A percentile compares a stretch with the other conserved stretches of the same genome.
These are phyloP conservation scores for Crithidia fasciculata DNA, from an alignment of 208 protist species.

Conservation along the genomic window DNA sequence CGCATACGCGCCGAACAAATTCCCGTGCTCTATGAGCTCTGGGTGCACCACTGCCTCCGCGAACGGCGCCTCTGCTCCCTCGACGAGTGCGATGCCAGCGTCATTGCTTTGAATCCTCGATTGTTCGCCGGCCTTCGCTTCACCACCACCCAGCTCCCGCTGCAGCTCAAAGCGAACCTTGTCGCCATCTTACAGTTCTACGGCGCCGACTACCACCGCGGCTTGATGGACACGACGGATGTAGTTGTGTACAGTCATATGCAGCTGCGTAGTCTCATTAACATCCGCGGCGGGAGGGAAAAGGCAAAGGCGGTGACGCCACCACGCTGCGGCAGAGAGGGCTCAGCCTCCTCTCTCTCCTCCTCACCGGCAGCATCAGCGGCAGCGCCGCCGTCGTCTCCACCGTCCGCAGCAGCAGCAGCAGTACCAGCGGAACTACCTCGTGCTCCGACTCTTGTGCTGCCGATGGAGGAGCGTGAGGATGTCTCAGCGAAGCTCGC, in stretches of 20 bases:
- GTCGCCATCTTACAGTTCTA: conserved; percentile 72
- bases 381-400: background rate
- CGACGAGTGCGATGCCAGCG: conserved; percentile 6
- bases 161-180: conserved; percentile 58
- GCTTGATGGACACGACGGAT: conserved; percentile 57
- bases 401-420: background rate
- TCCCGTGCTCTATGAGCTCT: conserved; percentile 57
- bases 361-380: background rate
- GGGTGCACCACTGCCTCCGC: conserved; percentile 49
- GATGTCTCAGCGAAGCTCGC: conserved; percentile 30
- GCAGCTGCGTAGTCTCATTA: background rate
- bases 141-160: conserved; percentile 67
- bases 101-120: conserved; percentile 60
- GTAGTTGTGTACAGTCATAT: conserved; percentile 57
- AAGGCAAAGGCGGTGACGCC: background rate
- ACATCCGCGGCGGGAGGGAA: background rate
- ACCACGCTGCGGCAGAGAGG: background rate
- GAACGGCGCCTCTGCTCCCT: conserved; percentile 7
- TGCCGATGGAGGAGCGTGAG: background rate
- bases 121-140: conserved; percentile 58
- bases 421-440: background rate
- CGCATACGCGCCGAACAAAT: conserved; percentile 47
- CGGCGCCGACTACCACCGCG: conserved; percentile 65
- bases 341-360: too few species aligned
- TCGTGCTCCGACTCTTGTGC: background rate